Conservation (phyloP, 345 rosid species). For the Aquilaria sinensis region DNA sequence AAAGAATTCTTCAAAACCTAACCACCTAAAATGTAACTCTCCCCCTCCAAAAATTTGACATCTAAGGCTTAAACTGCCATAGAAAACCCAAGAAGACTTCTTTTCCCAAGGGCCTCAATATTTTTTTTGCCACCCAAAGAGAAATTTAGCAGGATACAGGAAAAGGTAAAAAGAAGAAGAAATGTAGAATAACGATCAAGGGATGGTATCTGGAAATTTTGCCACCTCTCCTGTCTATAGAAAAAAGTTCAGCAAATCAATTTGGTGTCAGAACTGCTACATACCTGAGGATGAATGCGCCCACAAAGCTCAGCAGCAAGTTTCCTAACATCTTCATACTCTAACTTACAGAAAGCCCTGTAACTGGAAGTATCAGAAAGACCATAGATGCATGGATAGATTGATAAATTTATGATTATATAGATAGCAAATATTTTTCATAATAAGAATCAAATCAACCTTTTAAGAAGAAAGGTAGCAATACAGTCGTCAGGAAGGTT, state of each 20-base stretch:
- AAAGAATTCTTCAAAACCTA: too few species aligned
- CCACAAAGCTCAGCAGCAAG: slow-evolving; percentile 95
- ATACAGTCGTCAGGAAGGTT: slow-evolving; percentile 39
- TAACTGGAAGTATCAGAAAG: slow-evolving; percentile 17
- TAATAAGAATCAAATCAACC: slow-evolving; percentile 30
- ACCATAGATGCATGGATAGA: slow-evolving; percentile 16
- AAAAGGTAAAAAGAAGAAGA: not conserved
- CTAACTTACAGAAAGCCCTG: slow-evolving; percentile 67
- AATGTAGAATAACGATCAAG: slow-evolving; percentile 2
- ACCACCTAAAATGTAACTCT: too few species aligned
- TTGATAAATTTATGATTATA: slow-evolving; percentile 9
- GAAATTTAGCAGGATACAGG: not conserved
- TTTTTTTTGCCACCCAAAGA: not conserved
- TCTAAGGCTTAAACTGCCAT: too few species aligned
- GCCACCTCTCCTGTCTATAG: not conserved
- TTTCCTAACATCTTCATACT: slow-evolving; percentile 79
- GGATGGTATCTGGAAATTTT: not conserved
- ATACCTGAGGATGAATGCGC: slow-evolving; percentile 77
- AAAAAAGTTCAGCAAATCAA: slow-evolving; percentile 6
- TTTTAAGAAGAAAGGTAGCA: slow-evolving; percentile 62
- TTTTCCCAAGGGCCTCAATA: too few species aligned
- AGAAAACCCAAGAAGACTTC: too few species aligned
- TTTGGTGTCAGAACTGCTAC: slow-evolving; percentile 1
- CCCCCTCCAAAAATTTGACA: too few species aligned
- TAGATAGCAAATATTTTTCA: slow-evolving; percentile 11